Conservation (phyloP, 2,329 filamentous ascomycete species). For the Botryotinia globosa region DNA sequence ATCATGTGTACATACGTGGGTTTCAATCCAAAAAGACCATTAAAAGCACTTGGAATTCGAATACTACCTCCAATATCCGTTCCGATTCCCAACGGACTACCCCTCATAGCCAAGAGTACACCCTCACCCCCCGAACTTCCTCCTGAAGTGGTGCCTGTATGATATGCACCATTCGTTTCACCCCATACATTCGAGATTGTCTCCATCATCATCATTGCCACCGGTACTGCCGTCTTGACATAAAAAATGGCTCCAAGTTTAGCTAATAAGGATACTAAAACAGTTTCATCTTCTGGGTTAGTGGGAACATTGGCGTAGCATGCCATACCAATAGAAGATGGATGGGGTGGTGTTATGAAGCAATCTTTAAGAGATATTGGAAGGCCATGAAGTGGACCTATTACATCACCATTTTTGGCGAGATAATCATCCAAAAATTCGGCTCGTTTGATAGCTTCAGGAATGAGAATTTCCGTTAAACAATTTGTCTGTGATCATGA, state of each 20-base stretch:
- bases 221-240: conserved; percentile 84
- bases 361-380: conserved; percentile 44
- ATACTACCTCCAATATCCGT: conserved; percentile 38
- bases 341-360: conserved; percentile 40
- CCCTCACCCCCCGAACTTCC: conserved; percentile 32
- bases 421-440: conserved; percentile 53
- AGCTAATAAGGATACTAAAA: conserved; percentile 41
- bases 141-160: conserved; percentile 30
- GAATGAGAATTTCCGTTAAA: conserved; percentile 55
- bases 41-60: conserved; percentile 42
- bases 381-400: conserved; percentile 44
- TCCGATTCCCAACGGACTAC: conserved; percentile 21
- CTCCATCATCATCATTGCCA: conserved; percentile 38
- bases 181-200: conserved; percentile 24
- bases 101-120: conserved; percentile 18
- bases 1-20: conserved; percentile 33
- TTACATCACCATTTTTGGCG: conserved; percentile 39
- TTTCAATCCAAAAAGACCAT: conserved; percentile 42
- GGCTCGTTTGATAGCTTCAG: conserved; percentile 50
- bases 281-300: conserved; percentile 32
- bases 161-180: conserved; percentile 40
- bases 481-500: conserved; percentile 51
- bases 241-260: conserved; percentile 65
- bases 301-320: conserved; percentile 39
- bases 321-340: conserved; percentile 40